A percentile compares a stretch with the other conserved stretches of the same genome.
Evolutionary conservation across 1,284 basidiomycete genomes (phyloP).

Genomic region (Cystobasidium sp.): DNA sequence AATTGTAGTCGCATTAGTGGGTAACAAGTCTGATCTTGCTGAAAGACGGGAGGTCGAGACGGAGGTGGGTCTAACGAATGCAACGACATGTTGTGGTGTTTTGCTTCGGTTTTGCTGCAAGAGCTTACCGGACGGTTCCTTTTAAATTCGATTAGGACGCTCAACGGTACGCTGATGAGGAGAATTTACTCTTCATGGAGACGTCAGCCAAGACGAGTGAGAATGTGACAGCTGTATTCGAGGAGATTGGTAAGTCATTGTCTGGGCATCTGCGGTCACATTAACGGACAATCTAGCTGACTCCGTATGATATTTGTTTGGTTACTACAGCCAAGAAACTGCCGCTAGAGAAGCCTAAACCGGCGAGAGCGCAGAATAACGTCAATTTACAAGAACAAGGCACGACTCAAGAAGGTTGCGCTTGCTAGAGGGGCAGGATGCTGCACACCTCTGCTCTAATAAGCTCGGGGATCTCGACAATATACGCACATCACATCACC

Average conservation of each 20-base stretch:
- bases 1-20: slow-evolving; percentile 83
- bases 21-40: slow-evolving; percentile 89
- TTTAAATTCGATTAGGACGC: slow-evolving; percentile 65
- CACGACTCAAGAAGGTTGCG: slow-evolving; percentile 19
- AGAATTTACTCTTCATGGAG: slow-evolving; percentile 93
- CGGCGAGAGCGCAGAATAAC: slow-evolving; percentile 39
- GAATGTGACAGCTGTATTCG: slow-evolving; percentile 86
- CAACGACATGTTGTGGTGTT: too few species aligned
- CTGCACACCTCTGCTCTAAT: background rate
- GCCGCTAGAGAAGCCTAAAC: slow-evolving; percentile 42
- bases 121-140: too few species aligned
- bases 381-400: slow-evolving; percentile 36
- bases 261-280: background rate
- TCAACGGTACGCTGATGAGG: slow-evolving; percentile 90
- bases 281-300: background rate
- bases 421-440: slow-evolving; percentile 7
- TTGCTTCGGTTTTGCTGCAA: too few species aligned
- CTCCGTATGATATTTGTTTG: background rate
- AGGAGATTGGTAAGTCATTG: slow-evolving; percentile 71
- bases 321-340: slow-evolving; percentile 42
- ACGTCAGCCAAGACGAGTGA: slow-evolving; percentile 93
- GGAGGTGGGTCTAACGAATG: slow-evolving; percentile 6
- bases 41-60: slow-evolving; percentile 69
- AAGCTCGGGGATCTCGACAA: too few species aligned
- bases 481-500: too few species aligned